phyloP scores from a whole-genome alignment of 2,329 filamentous ascomycete genomes.

The Akanthomyces uredinophilus region DNA sequence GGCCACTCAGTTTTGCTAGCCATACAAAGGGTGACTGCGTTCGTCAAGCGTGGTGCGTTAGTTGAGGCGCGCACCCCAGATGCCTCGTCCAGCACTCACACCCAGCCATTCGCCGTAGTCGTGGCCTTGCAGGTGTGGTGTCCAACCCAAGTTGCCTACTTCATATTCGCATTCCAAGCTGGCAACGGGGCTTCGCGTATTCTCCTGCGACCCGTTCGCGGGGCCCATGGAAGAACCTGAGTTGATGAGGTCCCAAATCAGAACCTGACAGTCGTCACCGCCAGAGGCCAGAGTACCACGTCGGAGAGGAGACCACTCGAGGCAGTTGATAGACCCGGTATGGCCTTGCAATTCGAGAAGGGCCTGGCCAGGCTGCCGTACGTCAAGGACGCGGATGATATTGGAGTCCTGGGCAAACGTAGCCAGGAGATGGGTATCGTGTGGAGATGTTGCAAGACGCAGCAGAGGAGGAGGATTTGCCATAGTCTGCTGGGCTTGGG shows the following conservation, averaged over 20 bases:
- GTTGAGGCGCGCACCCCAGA: conserved; percentile 64
- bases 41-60: conserved; percentile 17
- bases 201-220: conserved; percentile 46
- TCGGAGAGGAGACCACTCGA: conserved; percentile 89
- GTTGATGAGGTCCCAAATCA: conserved; percentile 90
- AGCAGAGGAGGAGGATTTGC: conserved; percentile 71
- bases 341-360: conserved; percentile 90
- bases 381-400: conserved; percentile 89
- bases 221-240: conserved; percentile 39
- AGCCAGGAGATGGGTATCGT: conserved; percentile 92
- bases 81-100: conserved; percentile 71
- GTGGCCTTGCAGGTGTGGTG: conserved; percentile 61
- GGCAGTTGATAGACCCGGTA: conserved; percentile 76
- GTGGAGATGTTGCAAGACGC: conserved; percentile 81
- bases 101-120: conserved; percentile 81
- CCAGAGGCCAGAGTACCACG: conserved; percentile 87
- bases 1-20: background rate
- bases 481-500: conserved; percentile 72
- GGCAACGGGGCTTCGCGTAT: conserved; percentile 64
- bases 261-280: conserved; percentile 83
- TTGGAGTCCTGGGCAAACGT: conserved; percentile 94
- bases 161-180: conserved; percentile 86
- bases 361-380: conserved; percentile 91
- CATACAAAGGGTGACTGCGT: background rate
- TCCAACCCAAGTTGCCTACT: conserved; percentile 80